Percentiles rank a stretch among this genome's conserved stretches.
Evolutionary conservation across 2,329 filamentous ascomycete species (phyloP).

Genomic region (Fusarium mangiferae): DNA sequence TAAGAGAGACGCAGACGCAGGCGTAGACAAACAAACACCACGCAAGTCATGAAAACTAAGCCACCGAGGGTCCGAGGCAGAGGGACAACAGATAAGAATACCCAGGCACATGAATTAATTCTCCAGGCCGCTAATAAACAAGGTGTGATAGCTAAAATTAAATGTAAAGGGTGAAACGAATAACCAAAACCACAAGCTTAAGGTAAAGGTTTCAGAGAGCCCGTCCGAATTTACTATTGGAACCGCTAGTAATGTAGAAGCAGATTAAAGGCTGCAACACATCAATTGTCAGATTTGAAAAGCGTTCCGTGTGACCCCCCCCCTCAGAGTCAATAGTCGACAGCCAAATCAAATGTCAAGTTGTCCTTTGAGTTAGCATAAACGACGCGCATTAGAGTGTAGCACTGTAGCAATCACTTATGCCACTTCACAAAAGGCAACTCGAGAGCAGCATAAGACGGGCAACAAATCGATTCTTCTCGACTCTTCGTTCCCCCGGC

Average conservation of each 20-base stretch:
- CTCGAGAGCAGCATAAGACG: conserved; percentile 29
- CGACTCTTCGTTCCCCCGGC: conserved; percentile 38
- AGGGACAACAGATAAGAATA: background rate
- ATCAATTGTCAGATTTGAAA: conserved; percentile 60
- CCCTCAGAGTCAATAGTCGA: background rate
- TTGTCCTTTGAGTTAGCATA: conserved; percentile 12
- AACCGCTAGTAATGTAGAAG: conserved; percentile 63
- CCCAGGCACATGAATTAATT: background rate
- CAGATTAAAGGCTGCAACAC: conserved; percentile 65
- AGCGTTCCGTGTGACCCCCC: conserved; percentile 42
- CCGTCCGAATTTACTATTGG: conserved; percentile 64
- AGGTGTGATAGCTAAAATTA: background rate
- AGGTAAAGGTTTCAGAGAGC: conserved; percentile 69
- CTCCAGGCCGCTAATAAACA: background rate
- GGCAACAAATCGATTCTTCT: conserved; percentile 45
- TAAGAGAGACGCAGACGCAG: background rate
- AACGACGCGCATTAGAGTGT: background rate
- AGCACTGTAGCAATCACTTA: conserved; percentile 17
- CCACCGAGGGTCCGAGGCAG: background rate
- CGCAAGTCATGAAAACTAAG: background rate
- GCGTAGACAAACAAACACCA: background rate
- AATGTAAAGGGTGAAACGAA: conserved; percentile 74
- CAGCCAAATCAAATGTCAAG: background rate
- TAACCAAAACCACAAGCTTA: conserved; percentile 61
- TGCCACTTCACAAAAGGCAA: conserved; percentile 37